phyloP scores from a whole-genome alignment of 345 rosid species.

The Eucalyptus tenuipes region DNA sequence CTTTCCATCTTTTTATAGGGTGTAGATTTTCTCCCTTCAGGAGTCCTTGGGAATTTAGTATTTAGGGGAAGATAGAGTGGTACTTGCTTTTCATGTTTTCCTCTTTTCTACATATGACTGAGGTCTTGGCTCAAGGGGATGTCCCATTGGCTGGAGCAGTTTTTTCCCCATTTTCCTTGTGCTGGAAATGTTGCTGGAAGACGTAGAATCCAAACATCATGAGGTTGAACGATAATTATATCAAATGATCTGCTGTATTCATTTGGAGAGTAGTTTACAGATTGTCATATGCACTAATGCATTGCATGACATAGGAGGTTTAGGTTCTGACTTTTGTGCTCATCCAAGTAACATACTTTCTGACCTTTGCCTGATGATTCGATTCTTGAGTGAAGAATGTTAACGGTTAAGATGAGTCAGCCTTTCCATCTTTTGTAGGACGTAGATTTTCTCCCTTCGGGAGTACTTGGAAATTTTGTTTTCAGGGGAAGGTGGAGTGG shows the following conservation, averaged over 20 bases:
- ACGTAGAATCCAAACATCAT: rapidly evolving
- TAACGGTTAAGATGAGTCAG: not conserved
- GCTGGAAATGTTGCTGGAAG: not conserved
- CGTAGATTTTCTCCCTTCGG: not conserved
- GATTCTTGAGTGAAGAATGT: not conserved
- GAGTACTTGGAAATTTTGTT: not conserved
- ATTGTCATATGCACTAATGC: not conserved
- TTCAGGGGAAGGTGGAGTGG: not conserved
- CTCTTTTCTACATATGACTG: not conserved
- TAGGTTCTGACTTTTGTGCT: too few species aligned
- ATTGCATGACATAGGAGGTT: not conserved
- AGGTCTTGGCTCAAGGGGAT: not conserved
- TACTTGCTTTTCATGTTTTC: too few species aligned
- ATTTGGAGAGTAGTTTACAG: not conserved
- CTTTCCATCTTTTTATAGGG: not conserved
- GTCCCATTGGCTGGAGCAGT: not conserved
- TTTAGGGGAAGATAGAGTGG: too few species aligned
- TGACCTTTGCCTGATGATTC: not conserved
- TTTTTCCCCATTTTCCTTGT: not conserved
- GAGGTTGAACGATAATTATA: not conserved
- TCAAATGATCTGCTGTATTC: not conserved
- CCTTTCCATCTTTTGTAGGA: not conserved
- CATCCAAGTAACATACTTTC: too few species aligned
- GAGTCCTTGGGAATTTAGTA: not conserved
- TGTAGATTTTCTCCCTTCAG: not conserved